These are phyloP conservation scores for Anthoceros angustus DNA, from an alignment of 225 moss, liverwort and hornwort genomes.

Conservation along the genomic window DNA sequence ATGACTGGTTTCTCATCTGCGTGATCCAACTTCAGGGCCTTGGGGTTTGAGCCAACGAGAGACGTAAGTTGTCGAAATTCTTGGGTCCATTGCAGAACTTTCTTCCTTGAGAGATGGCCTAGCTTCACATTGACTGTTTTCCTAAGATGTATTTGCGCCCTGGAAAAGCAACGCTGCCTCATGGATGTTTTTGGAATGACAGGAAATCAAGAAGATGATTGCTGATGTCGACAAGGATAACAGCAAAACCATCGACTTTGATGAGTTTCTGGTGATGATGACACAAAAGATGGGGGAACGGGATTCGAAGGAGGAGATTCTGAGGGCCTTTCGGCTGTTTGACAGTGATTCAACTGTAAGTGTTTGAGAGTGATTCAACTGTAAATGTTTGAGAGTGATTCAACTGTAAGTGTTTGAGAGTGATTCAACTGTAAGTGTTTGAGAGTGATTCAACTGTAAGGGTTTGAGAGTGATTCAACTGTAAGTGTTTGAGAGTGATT, in stretches of 20 bases:
- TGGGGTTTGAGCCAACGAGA: not conserved
- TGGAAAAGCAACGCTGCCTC: not conserved
- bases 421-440: not conserved
- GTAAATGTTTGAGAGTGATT: not conserved
- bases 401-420: not conserved
- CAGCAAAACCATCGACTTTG: not conserved
- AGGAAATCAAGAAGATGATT: conserved; percentile 1
- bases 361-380: not conserved
- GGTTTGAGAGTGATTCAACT: not conserved
- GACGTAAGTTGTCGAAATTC: not conserved
- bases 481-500: not conserved
- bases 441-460: not conserved
- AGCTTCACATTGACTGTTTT: not conserved
- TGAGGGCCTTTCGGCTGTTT: conserved; percentile 1
- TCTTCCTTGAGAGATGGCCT: no score
- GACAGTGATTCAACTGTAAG: conserved; percentile 3
- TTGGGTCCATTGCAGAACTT: not conserved
- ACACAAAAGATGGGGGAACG: conserved; percentile 2
- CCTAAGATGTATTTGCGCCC: not conserved
- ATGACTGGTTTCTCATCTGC: not conserved
- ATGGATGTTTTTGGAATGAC: not conserved
- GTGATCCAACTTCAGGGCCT: not conserved
- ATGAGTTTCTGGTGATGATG: conserved; percentile 2
- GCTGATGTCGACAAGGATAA: not conserved
- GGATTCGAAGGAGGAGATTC: conserved; percentile 1